Evolutionary conservation across 75 land plant species (phyloP).

Genomic region (Picea sitchensis): DNA sequence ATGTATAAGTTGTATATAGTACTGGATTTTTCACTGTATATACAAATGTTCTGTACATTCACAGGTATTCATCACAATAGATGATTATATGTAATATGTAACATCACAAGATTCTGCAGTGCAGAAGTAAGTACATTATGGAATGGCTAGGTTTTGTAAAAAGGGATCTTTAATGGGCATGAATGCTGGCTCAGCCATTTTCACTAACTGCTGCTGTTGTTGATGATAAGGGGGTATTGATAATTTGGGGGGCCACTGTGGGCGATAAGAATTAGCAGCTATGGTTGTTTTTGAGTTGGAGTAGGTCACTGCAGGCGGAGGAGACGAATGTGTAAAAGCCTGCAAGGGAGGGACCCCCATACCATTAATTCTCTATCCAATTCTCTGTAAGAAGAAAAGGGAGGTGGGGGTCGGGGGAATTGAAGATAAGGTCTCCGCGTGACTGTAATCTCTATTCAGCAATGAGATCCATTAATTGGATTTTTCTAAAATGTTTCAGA

Average conservation of each 20-base stretch:
- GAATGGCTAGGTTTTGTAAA: no score
- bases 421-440: slow-evolving; percentile 11
- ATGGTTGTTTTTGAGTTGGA: slow-evolving; percentile 1
- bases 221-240: neutral
- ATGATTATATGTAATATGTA: no score
- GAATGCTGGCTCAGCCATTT: no score
- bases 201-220: neutral
- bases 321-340: neutral
- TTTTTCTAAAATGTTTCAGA: neutral
- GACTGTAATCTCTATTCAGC: slow-evolving; percentile 8
- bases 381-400: slow-evolving; percentile 1
- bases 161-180: no score
- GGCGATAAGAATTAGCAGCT: neutral
- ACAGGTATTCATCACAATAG: no score
- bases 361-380: neutral
- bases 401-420: neutral
- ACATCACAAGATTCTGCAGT: no score
- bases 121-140: no score
- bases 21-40: no score
- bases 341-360: neutral
- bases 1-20: no score
- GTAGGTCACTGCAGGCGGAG: neutral
- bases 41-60: no score
- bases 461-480: neutral
- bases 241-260: slow-evolving; percentile 5